Evolutionary conservation across 106 monocot genomes (phyloP), one percentile per base, ranked within the genome.

Genomic region (Acanthochlamys bracteata): DNA sequence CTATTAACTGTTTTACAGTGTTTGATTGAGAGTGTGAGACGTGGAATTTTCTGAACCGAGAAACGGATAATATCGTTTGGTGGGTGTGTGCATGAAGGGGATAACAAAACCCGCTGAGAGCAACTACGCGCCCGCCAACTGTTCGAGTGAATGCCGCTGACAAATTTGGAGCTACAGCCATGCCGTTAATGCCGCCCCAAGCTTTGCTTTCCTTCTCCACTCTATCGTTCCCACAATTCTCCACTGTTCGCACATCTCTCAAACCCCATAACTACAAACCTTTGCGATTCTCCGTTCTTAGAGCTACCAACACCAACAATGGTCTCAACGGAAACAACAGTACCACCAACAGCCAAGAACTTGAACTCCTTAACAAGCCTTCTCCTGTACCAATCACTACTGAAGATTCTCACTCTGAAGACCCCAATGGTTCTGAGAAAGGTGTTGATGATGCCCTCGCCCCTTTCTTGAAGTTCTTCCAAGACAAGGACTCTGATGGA

Each of bases 401-500:
- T 20, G 71, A 69, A 4, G 41, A 64, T n/a, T n/a, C n/a, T n/a
- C n/a, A n/a, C n/a, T n/a, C n/a, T n/a, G n/a, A n/a, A n/a, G n/a
- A n/a, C n/a, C n/a, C n/a, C 12, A 68, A 47, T 45, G 61, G 20
- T 10, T 14, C 7, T 43, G 43, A 43, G 43, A 43, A 8, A 57
- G 4, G 72, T 17, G 21, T 17, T 60, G 42, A 80, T 6, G 80
- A 80, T 4, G 77, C 84, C 4, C 40, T 80, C 21, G 84, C 80
- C 8, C 84, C 84, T 12, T 85, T 80, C 56, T 71, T 85, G 42
- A 85, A 75, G 69, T 74, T 85, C 74, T 80, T 85, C 74, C 66
- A 59, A 47, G 27, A 62, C 0, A 57, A 21, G 25, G 74, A 71
- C 7, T 54, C 69, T 10, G 62, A 10, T 14, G 57, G 41, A 24